Evolutionary conservation across 495 filamentous ascomycete species (phyloP).

Genomic region (Chaetomium cochliodes): DNA sequence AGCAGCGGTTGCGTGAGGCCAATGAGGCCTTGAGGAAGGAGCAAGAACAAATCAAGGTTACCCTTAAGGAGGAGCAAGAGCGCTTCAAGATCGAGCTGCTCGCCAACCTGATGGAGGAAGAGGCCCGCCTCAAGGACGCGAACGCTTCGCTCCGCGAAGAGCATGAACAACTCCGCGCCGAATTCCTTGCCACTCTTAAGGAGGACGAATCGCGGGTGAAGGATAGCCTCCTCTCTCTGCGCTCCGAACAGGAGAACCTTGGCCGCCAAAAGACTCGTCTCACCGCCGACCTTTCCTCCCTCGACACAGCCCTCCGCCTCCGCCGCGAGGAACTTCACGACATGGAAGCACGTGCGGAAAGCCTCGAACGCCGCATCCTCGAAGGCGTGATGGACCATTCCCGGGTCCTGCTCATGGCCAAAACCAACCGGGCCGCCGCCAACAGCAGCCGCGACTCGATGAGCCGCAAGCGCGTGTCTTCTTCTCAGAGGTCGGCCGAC

Average conservation of each 20-base stretch:
- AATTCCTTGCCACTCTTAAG: slow-evolving; percentile 54
- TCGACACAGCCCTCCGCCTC: slow-evolving; percentile 84
- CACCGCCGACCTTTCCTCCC: slow-evolving; percentile 75
- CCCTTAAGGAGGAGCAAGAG: slow-evolving; percentile 35
- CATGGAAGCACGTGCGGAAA: slow-evolving; percentile 84
- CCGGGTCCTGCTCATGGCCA: slow-evolving; percentile 73
- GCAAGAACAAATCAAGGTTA: slow-evolving; percentile 22
- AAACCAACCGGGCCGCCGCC: slow-evolving; percentile 41
- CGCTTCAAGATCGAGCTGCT: slow-evolving; percentile 45
- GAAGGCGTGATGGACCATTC: slow-evolving; percentile 96
- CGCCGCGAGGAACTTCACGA: slow-evolving; percentile 85
- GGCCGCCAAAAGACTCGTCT: slow-evolving; percentile 70
- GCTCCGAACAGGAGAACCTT: slow-evolving; percentile 69
- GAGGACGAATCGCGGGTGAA: slow-evolving; percentile 46
- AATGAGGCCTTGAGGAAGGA: slow-evolving; percentile 27
- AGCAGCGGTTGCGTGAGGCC: slow-evolving; percentile 24
- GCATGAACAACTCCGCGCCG: slow-evolving; percentile 67
- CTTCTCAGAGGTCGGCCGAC: slow-evolving; percentile 14
- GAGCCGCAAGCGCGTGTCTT: slow-evolving; percentile 67
- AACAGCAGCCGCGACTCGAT: slow-evolving; percentile 50
- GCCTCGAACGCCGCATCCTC: slow-evolving; percentile 84
- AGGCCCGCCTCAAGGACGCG: slow-evolving; percentile 71
- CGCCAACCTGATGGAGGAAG: slow-evolving; percentile 70
- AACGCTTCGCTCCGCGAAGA: slow-evolving; percentile 64
- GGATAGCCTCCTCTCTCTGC: slow-evolving; percentile 47